Percentiles rank a stretch among this genome's conserved stretches.
Evolutionary conservation across 345 rosid genomes (phyloP).

Genomic region (Gynandropsis gynandra): DNA sequence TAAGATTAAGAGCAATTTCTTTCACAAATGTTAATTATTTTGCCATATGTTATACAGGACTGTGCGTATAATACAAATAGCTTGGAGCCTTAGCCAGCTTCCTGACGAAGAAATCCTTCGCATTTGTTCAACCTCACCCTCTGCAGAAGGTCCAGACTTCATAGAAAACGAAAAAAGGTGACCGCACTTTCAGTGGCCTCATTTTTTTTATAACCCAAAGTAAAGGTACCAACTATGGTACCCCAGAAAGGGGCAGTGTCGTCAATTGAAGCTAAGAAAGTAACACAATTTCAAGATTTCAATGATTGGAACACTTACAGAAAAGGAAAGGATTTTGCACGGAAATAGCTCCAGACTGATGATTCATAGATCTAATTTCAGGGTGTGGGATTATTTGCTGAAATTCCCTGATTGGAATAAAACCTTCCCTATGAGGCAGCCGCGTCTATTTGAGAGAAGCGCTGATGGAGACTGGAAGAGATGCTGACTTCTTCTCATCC

Average conservation of each 20-base stretch:
- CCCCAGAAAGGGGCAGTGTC: no score
- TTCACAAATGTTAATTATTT: not conserved
- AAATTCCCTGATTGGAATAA: slow-evolving; percentile 51
- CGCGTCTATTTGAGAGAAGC: slow-evolving; percentile 58
- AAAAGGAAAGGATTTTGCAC: no score
- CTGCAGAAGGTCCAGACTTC: slow-evolving; percentile 81
- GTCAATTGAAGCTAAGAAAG: not conserved
- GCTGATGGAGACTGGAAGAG: slow-evolving; percentile 52
- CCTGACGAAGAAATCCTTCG: slow-evolving; percentile 56
- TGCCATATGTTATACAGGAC: slow-evolving; percentile 42
- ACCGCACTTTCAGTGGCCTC: slow-evolving; percentile 3
- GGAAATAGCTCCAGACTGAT: no score
- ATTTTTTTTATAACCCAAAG: not conserved
- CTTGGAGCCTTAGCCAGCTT: slow-evolving; percentile 32
- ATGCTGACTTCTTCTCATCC: slow-evolving; percentile 15
- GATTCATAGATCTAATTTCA: slow-evolving; percentile 19
- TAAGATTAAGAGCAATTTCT: not conserved
- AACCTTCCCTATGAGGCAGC: slow-evolving; percentile 50
- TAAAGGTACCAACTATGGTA: no score
- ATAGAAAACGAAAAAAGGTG: slow-evolving; percentile 58
- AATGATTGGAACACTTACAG: not conserved
- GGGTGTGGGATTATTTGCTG: slow-evolving; percentile 57
- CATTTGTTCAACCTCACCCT: slow-evolving; percentile 69
- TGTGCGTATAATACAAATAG: slow-evolving; percentile 15
- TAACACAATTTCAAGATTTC: not conserved